phyloP scores from a whole-genome alignment of 2,329 filamentous ascomycete genomes.

The Colletotrichum sublineola region DNA sequence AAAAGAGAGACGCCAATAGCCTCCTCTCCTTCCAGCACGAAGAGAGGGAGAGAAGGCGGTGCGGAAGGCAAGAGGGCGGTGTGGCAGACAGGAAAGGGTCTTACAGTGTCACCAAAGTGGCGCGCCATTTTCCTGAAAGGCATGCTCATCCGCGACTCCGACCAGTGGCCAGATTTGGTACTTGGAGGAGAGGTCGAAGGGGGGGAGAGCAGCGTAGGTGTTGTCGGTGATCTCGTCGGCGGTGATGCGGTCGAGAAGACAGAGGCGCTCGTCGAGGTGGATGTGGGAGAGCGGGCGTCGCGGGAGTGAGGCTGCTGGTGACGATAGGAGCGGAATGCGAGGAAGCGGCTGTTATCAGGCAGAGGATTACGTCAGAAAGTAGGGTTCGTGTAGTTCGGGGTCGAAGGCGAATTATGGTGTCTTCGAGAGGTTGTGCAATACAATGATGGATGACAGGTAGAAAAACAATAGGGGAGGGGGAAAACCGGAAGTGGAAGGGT shows the following conservation, averaged over 20 bases:
- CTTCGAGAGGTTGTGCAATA: neutral
- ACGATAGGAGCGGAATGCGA: slow-evolving; percentile 33
- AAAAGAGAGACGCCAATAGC: neutral
- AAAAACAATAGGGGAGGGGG: neutral
- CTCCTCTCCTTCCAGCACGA: neutral
- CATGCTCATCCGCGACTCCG: slow-evolving; percentile 45
- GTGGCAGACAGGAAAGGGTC: slow-evolving; percentile 41
- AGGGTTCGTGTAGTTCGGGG: neutral
- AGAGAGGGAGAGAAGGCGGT: slow-evolving; percentile 14
- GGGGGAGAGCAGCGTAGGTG: slow-evolving; percentile 3
- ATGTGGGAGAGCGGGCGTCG: neutral
- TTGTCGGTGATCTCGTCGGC: neutral
- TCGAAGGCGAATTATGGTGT: slow-evolving; percentile 5
- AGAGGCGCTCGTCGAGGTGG: slow-evolving; percentile 23
- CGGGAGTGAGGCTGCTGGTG: slow-evolving; percentile 12
- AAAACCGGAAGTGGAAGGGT: neutral
- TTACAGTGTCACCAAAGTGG: slow-evolving; percentile 62
- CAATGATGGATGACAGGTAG: neutral
- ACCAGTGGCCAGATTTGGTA: slow-evolving; percentile 35
- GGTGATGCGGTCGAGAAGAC: slow-evolving; percentile 8
- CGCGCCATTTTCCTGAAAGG: slow-evolving; percentile 57
- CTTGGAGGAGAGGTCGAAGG: slow-evolving; percentile 19
- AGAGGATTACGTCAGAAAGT: slow-evolving; percentile 34
- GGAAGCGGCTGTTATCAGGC: slow-evolving; percentile 31
- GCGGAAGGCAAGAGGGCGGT: slow-evolving; percentile 32